These are phyloP conservation scores for Suhomyces prunicola DNA, from an alignment of 805 yeast genomes.

Conservation along the genomic window DNA sequence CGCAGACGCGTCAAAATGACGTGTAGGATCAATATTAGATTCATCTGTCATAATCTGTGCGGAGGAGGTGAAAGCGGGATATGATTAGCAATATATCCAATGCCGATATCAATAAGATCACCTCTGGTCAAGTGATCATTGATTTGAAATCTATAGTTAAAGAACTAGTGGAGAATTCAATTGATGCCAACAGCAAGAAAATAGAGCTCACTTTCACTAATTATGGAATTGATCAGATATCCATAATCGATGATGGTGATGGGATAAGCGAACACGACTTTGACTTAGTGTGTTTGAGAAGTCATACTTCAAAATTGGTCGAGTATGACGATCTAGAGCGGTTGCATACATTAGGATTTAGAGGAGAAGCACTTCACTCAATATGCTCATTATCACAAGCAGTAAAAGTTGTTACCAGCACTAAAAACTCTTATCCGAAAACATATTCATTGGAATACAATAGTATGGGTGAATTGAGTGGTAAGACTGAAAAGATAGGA, in stretches of 20 bases:
- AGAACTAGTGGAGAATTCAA: slow-evolving; percentile 81
- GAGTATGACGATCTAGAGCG: slow-evolving; percentile 51
- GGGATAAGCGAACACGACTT: slow-evolving; percentile 59
- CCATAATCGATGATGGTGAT: slow-evolving; percentile 63
- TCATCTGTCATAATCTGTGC: neutral
- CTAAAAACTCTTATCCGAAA: slow-evolving; percentile 46
- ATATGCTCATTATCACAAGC: slow-evolving; percentile 53
- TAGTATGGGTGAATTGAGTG: slow-evolving; percentile 48
- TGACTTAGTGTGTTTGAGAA: slow-evolving; percentile 53
- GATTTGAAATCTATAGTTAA: slow-evolving; percentile 76
- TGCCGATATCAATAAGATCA: slow-evolving; percentile 66
- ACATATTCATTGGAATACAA: slow-evolving; percentile 58
- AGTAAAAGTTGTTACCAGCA: slow-evolving; percentile 50
- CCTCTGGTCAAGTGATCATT: slow-evolving; percentile 90
- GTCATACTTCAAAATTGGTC: slow-evolving; percentile 64
- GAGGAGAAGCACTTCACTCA: slow-evolving; percentile 81
- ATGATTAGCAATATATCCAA: slow-evolving; percentile 27
- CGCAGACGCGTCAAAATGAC: neutral
- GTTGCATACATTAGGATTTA: slow-evolving; percentile 63
- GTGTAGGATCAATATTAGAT: neutral
- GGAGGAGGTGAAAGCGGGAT: neutral
- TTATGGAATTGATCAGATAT: slow-evolving; percentile 70
- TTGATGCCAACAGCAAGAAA: slow-evolving; percentile 72
- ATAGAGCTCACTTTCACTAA: slow-evolving; percentile 67
- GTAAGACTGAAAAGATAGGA: slow-evolving; percentile 43